Conservation (phyloP, 805 yeast genomes). For the Metschnikowia similis region DNA sequence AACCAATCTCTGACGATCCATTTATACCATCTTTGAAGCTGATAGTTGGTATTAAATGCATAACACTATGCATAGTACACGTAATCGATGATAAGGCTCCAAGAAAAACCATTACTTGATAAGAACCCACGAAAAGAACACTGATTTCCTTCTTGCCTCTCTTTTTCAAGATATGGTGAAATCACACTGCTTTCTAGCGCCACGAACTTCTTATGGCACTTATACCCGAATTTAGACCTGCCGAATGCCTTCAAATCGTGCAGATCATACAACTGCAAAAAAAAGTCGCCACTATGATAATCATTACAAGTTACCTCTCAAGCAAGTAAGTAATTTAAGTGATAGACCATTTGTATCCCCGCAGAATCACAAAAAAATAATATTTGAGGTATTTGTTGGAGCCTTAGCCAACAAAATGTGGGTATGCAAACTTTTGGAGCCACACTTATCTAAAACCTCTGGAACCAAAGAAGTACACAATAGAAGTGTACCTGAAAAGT, state of each 20-base stretch:
- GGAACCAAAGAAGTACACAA: constrained; percentile 34
- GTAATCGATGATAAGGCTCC: constrained; percentile 14
- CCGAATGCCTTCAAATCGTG: constrained; percentile 1
- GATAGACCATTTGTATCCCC: constrained; percentile 25
- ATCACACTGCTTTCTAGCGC: constrained; percentile 11
- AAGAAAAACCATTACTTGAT: constrained; percentile 7
- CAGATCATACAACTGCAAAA: constrained; percentile 34
- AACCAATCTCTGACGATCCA: constrained; percentile 44
- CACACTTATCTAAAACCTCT: constrained; percentile 26
- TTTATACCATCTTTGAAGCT: constrained; percentile 19
- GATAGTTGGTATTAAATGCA: constrained; percentile 6
- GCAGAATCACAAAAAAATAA: constrained; percentile 21
- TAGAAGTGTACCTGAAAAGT: constrained; percentile 39
- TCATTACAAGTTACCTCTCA: constrained; percentile 38
- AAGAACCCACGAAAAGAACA: constrained; percentile 21
- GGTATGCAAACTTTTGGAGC: constrained; percentile 28
- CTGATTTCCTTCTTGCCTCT: constrained; percentile 24
- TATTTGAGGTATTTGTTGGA: constrained; percentile 16
- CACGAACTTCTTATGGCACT: constrained; percentile 11
- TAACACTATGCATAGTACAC: constrained; percentile 17
- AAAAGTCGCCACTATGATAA: constrained; percentile 36
- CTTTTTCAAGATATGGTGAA: constrained; percentile 19
- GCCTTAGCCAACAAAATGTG: constrained; percentile 34
- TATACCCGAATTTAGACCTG: constrained; percentile 5
- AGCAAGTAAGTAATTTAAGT: constrained; percentile 21